Conservation (phyloP, 768 basidiomycete genomes). For the Boletus subparvulus region DNA sequence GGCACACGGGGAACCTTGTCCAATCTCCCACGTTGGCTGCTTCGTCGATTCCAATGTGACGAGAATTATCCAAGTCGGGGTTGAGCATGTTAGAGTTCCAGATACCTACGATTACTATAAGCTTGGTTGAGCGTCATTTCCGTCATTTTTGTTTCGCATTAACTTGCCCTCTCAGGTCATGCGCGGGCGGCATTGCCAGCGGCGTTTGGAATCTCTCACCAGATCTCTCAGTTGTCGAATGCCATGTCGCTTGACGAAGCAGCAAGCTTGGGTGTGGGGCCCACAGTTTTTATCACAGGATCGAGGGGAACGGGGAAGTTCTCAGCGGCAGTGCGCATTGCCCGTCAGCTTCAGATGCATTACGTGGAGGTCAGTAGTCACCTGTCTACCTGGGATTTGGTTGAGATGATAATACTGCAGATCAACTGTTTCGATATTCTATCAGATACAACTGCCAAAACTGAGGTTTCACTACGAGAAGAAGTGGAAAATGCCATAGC, state of each 20-base stretch:
- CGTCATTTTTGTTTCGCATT: background rate
- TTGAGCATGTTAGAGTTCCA: conserved; percentile 66
- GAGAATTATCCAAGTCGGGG: conserved; percentile 74
- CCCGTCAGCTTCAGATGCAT: conserved; percentile 70
- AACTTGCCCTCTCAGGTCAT: conserved; percentile 23
- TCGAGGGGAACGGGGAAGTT: conserved; percentile 81
- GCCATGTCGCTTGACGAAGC: conserved; percentile 60
- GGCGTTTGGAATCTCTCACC: conserved; percentile 38
- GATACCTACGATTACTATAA: conserved; percentile 49
- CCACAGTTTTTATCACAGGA: conserved; percentile 79
- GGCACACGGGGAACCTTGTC: conserved; percentile 48
- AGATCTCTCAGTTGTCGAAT: conserved; percentile 55
- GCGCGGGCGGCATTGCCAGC: background rate
- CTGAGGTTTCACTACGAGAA: conserved; percentile 68
- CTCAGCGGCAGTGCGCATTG: conserved; percentile 54
- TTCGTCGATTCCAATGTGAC: conserved; percentile 77
- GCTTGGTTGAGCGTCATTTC: conserved; percentile 42
- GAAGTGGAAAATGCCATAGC: conserved; percentile 73
- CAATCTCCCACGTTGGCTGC: conserved; percentile 75
- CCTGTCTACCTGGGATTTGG: background rate
- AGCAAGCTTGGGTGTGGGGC: conserved; percentile 57
- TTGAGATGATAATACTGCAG: conserved; percentile 39
- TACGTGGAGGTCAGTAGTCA: conserved; percentile 59
- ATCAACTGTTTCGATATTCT: conserved; percentile 83
- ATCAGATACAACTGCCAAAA: conserved; percentile 74